A percentile compares a stretch with the other conserved stretches of the same genome.
These are phyloP conservation scores for Crucibulum laeve DNA, from an alignment of 768 basidiomycete species.

Conservation along the genomic window DNA sequence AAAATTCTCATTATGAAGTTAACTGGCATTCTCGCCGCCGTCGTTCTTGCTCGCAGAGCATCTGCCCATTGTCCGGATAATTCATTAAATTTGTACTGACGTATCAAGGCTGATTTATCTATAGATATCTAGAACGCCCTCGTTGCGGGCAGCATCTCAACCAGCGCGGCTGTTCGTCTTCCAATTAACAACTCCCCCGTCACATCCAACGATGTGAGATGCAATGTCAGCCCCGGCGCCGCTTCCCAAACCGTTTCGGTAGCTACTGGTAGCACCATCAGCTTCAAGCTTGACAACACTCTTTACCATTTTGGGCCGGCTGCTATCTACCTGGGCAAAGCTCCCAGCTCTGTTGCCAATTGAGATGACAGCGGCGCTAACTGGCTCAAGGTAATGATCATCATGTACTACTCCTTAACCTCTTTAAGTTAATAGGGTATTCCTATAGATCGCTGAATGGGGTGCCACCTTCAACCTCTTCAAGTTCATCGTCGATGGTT, in stretches of 20 bases:
- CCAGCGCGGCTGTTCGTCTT: slow-evolving; percentile 13
- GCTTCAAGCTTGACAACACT: slow-evolving; percentile 22
- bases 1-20: no score
- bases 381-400: slow-evolving; percentile 34
- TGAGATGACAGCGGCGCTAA: slow-evolving; percentile 34
- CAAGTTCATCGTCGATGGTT: slow-evolving; percentile 15
- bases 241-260: slow-evolving; percentile 19
- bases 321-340: slow-evolving; percentile 31
- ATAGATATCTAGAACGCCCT: slow-evolving; percentile 16
- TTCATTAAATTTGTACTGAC: no score
- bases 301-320: slow-evolving; percentile 25
- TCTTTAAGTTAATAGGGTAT: slow-evolving; percentile 11
- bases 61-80: no score
- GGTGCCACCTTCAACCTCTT: slow-evolving; percentile 18
- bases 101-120: no score
- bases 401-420: slow-evolving; percentile 12
- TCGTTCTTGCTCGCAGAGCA: no score
- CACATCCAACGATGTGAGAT: slow-evolving; percentile 14
- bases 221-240: slow-evolving; percentile 15
- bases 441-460: slow-evolving; percentile 17
- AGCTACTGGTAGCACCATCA: slow-evolving; percentile 18
- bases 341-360: slow-evolving; percentile 23
- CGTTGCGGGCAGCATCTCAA: slow-evolving; percentile 7
- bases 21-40: no score
- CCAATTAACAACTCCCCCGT: slow-evolving; percentile 15